Base-by-base conservation (phyloP, 1,284 basidiomycete genomes). In the Moesziomyces aphidis region DNA sequence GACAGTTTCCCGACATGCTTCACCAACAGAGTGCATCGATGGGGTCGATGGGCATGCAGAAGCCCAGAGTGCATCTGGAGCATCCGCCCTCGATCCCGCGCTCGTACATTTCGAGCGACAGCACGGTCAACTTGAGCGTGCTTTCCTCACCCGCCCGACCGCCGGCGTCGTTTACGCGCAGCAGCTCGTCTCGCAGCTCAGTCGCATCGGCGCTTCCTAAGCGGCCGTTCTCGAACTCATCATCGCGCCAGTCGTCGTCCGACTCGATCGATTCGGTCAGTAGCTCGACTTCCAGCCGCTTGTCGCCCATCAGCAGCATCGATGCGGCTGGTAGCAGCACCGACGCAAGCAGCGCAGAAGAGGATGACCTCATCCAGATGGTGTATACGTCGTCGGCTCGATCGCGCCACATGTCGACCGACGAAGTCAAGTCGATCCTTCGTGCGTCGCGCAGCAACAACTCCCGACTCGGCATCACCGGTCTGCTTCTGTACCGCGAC, bases 311-410 rank as follows among this genome's bases (percentile, higher is more conserved):
- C 2, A 31, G 52, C 23, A 63, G 53, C 23, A 22, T 56, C 36
- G 60, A 62, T 36, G 26, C 46, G 0, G 46, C 31, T 4, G 31
- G 9, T 26, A 45, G 44, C 44, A 22, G 13, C 11, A 22, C n/a
- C 44, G 44, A 42, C 2, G 39, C 15, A 19, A 42, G 50, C 24
- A 42, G 19, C 9, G 47, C 50, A 19, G 50, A 53, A 21, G 68
- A 70, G 11, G 50, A 71, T 5, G 48, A 62, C 10, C 53, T 76
- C 17, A 49, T 73, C 21, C 74, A 77, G 50, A 50, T 73, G n/a
- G 74, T 73, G 22, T 77, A 77, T 61, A 73, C 74, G 5, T 73
- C 71, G 4, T 66, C 71, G 10, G 69, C 74, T 13, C 47, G 31
- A 1, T 61, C 67, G 21, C 66, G 74, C 39, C 54, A 64, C 28